phyloP scores from a whole-genome alignment of 208 protist genomes.

The Leishmania martiniquensis region DNA sequence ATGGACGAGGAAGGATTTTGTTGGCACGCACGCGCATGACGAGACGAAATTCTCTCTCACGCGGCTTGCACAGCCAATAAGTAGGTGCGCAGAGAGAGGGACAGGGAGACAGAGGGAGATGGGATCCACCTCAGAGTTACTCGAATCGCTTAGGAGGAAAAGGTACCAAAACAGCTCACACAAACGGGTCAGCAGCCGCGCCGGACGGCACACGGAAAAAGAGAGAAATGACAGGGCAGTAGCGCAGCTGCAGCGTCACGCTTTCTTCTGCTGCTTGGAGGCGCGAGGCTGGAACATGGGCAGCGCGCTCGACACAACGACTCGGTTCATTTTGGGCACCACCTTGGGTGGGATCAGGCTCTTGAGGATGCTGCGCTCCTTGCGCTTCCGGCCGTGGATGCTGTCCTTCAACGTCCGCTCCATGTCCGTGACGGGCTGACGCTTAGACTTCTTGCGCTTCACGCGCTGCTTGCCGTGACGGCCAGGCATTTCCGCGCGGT shows the following conservation, averaged over 20 bases:
- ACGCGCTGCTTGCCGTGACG: conserved; percentile 89
- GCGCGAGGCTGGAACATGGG: conserved; percentile 79
- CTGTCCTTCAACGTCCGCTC: conserved; percentile 88
- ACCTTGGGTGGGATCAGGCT: conserved; percentile 74
- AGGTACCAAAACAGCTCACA: too few relatives aligned
- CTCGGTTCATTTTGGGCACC: conserved; percentile 62
- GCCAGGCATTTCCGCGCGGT: conserved; percentile 69
- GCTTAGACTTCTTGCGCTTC: conserved; percentile 90
- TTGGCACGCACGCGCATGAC: neutral
- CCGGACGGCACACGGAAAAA: neutral
- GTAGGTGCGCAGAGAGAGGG: too few relatives aligned
- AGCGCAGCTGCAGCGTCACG: neutral
- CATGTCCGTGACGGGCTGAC: conserved; percentile 80
- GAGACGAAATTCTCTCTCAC: neutral
- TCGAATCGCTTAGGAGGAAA: too few relatives aligned
- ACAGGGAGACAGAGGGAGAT: too few relatives aligned
- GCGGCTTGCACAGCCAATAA: neutral
- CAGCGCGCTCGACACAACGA: conserved; percentile 50
- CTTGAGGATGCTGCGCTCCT: conserved; percentile 84
- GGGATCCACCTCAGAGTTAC: too few relatives aligned
- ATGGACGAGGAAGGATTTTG: neutral
- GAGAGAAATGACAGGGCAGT: neutral
- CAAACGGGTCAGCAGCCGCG: too few relatives aligned
- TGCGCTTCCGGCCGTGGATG: conserved; percentile 84
- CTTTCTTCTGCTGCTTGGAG: neutral